These are phyloP conservation scores for Lipomyces yamanashiensis DNA, from an alignment of 805 yeast species.

Conservation along the genomic window DNA sequence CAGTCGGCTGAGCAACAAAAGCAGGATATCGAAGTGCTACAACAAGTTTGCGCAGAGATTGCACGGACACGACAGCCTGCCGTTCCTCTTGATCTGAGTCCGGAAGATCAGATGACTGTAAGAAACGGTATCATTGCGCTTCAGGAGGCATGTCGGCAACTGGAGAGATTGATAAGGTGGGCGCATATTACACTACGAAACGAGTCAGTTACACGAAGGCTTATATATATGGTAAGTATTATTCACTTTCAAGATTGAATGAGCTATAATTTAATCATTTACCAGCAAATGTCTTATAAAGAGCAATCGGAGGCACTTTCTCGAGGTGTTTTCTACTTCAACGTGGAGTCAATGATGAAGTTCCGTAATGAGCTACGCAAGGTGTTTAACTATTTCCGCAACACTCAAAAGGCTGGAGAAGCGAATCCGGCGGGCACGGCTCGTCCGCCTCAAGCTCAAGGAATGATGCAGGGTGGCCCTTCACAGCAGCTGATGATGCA, in stretches of 20 bases:
- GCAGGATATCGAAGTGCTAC: conserved; percentile 21
- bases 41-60: conserved; percentile 26
- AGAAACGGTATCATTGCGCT: conserved; percentile 16
- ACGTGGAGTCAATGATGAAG: conserved; percentile 15
- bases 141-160: conserved; percentile 30
- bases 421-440: neutral
- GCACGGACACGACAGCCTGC: conserved; percentile 15
- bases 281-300: conserved; percentile 29
- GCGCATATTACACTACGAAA: conserved; percentile 26
- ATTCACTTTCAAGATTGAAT: neutral
- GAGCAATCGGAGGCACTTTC: conserved; percentile 32
- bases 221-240: conserved; percentile 30
- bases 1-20: conserved; percentile 25
- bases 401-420: conserved; percentile 12
- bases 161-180: conserved; percentile 31
- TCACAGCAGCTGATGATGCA: conserved; percentile 12
- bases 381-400: conserved; percentile 28
- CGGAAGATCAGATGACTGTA: conserved; percentile 23
- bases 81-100: conserved; percentile 22
- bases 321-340: conserved; percentile 22
- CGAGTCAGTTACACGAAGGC: conserved; percentile 23
- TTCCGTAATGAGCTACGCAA: conserved; percentile 28
- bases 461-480: neutral
- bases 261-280: neutral
- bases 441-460: conserved; percentile 13